Evolutionary conservation across 2,329 filamentous ascomycete genomes (phyloP), one percentile per base, ranked within the genome.

Genomic region (Aspergillus ustus): DNA sequence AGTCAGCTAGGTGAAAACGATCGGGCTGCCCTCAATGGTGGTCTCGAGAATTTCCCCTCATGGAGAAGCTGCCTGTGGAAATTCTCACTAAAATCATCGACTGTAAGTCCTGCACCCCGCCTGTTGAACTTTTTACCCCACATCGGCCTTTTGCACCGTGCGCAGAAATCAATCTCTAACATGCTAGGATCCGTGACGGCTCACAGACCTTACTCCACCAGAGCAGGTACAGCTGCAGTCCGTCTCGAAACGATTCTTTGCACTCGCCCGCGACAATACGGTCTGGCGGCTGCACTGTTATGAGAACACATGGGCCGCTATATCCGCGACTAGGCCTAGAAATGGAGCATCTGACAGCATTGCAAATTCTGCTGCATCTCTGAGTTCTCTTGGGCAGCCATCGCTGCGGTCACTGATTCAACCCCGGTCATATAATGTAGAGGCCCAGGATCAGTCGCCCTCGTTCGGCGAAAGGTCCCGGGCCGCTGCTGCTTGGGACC

Each of bases 281-380:
- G 80, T 94, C 40, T 97, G 93, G 93, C 89, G 90, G 64, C 78
- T 83, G 3, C 83, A 89, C 72, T 93, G 90, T 74, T 92, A 95
- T 73, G 83, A 88, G 40, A 81, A 87, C 61, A 94, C 91, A 17
- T 89, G 89, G 73, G 85, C 89, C 69, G 83, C 86, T 34, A 79
- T 82, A n/a, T 83, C 70, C 20, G 62, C 68, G 57, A 61, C 66
- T 28, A 68, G 72, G 58, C 59, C 64, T n/a, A 60, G 60, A 9
- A 63, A 61, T 45, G 65, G 66, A 54, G 43, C 60, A 2, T 67
- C 73, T 17, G 67, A 91, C 25, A 83, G 82, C 61, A 83, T 85
- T 17, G 81, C 82, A 31, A 67, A 67, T 66, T 69, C 63, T 64
- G 77, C 74, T 28, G 66, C 72, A 15, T 58, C 73, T 9, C 67